A percentile compares a stretch with the other conserved stretches of the same genome.
Conservation (phyloP, 2,329 filamentous ascomycete genomes). For the Cordyceps militaris region DNA sequence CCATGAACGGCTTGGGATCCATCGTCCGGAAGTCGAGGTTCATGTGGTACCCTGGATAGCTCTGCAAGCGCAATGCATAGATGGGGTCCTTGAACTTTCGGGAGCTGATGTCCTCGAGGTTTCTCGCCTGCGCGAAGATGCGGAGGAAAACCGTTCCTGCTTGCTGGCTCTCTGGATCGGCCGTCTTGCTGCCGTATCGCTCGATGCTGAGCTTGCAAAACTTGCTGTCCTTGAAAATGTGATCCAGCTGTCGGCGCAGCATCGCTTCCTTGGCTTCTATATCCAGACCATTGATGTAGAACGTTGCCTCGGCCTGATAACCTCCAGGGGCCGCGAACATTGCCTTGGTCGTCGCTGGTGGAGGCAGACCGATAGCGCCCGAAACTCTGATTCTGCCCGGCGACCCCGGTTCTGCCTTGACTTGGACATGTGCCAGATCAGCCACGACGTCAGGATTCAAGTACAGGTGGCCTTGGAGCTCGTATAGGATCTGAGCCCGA, state of each 20-base stretch:
- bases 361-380: constrained; percentile 34
- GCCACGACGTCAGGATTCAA: constrained; percentile 43
- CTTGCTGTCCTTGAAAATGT: constrained; percentile 22
- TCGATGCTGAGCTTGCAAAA: neutral
- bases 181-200: neutral
- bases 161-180: neutral
- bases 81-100: neutral
- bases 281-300: constrained; percentile 15
- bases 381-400: too few species aligned
- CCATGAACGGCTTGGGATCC: constrained; percentile 21
- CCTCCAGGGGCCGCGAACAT: constrained; percentile 44
- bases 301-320: constrained; percentile 34
- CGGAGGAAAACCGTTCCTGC: constrained; percentile 14
- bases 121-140: constrained; percentile 34
- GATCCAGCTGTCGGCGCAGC: constrained; percentile 31
- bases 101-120: constrained; percentile 13
- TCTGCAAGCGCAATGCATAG: neutral
- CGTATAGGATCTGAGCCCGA: constrained; percentile 42
- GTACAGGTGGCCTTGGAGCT: constrained; percentile 41
- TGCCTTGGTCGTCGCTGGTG: constrained; percentile 44
- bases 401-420: constrained; percentile 33
- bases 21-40: constrained; percentile 35
- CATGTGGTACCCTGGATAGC: constrained; percentile 33
- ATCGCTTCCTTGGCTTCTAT: neutral
- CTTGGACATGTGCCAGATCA: constrained; percentile 26